A percentile compares a stretch with the other conserved stretches of the same genome.
These are phyloP conservation scores for Trebouxia gelatinosa DNA, from an alignment of 163 green algal species.

Conservation along the genomic window DNA sequence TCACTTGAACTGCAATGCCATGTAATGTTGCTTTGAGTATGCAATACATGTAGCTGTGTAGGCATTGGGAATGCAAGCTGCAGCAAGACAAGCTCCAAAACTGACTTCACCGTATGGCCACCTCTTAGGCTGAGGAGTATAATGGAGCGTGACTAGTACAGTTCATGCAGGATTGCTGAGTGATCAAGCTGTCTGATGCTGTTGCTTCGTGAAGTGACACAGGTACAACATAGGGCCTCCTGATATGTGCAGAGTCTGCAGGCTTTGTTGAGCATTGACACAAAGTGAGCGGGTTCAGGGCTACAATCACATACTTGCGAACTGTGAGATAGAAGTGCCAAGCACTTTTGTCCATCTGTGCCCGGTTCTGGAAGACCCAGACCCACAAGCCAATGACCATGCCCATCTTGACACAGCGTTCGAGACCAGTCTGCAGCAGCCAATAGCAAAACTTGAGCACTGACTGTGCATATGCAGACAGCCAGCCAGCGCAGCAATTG, in stretches of 20 bases:
- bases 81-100: no score
- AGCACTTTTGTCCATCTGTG: background rate
- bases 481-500: no score
- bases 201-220: no score
- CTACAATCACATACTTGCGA: background rate
- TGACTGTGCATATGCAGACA: no score
- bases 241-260: background rate
- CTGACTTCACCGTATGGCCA: no score
- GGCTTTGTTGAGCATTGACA: no score
- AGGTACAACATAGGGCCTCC: no score
- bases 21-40: background rate
- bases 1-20: background rate
- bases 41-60: conserved; percentile 5
- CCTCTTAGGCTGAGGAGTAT: no score
- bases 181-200: background rate
- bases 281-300: background rate
- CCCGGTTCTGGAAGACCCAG: conserved; percentile 20
- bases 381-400: conserved; percentile 38
- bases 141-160: background rate
- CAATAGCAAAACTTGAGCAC: background rate
- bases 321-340: conserved; percentile 2
- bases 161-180: background rate
- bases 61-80: no score
- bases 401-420: conserved; percentile 8
- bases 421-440: conserved; percentile 20